These are phyloP conservation scores for Cymbopogon citratus DNA, from an alignment of 176 grass and related monocot species.

Conservation along the genomic window DNA sequence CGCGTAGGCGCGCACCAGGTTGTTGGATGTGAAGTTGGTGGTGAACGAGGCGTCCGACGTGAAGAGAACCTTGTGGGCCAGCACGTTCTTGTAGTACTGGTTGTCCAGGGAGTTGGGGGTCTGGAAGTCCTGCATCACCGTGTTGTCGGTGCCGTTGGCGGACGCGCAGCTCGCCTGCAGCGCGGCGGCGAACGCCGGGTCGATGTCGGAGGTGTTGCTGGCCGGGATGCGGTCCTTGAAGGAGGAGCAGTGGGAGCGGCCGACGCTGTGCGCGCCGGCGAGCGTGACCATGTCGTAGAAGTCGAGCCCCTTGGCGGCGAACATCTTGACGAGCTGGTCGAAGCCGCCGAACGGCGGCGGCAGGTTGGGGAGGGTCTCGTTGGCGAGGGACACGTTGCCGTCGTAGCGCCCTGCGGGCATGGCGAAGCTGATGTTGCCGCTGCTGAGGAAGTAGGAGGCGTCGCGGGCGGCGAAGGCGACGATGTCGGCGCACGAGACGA, in stretches of 20 bases:
- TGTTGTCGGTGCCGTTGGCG: not conserved
- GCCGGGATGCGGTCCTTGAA: slow-evolving; percentile 19
- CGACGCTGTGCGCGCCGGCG: slow-evolving; percentile 40
- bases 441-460: slow-evolving; percentile 17
- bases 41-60: slow-evolving; percentile 29
- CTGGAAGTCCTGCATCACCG: slow-evolving; percentile 10
- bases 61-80: slow-evolving; percentile 22
- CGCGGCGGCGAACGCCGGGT: not conserved
- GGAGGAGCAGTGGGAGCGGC: slow-evolving; percentile 30
- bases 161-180: not conserved
- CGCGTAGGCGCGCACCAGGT: not conserved
- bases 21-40: not conserved
- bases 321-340: not conserved
- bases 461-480: slow-evolving; percentile 46
- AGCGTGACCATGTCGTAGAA: slow-evolving; percentile 23
- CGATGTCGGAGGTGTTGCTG: not conserved
- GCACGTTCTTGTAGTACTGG: slow-evolving; percentile 46
- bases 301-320: slow-evolving; percentile 24
- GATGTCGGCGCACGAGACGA: slow-evolving; percentile 38
- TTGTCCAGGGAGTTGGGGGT: slow-evolving; percentile 23
- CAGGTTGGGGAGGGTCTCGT: slow-evolving; percentile 10
- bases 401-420: slow-evolving; percentile 35
- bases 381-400: slow-evolving; percentile 25
- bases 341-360: slow-evolving; percentile 6
- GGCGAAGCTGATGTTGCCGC: not conserved